Percentiles rank a stretch among this genome's conserved stretches.
Conservation (phyloP, 129 eudicot genomes). For the Tagetes erecta region DNA sequence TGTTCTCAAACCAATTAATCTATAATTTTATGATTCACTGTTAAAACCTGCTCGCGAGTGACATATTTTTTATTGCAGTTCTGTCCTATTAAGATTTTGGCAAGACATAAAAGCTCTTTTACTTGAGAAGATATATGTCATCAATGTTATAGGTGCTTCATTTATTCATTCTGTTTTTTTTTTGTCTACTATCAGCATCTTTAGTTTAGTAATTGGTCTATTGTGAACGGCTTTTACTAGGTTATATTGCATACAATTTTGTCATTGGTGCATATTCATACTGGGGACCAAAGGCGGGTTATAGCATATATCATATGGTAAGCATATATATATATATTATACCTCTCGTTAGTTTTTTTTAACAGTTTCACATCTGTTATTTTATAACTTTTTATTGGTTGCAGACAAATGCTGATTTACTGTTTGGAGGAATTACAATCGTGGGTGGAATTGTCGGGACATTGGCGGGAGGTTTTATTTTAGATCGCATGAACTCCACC, state of each 20-base stretch:
- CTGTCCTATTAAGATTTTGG: conserved; percentile 33
- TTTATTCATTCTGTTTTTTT: background rate
- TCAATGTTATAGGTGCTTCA: conserved; percentile 34
- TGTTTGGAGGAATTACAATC: conserved; percentile 87
- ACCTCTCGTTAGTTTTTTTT: conserved; percentile 6
- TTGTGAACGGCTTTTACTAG: conserved; percentile 4
- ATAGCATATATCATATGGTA: conserved; percentile 48
- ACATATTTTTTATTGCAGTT: conserved; percentile 20
- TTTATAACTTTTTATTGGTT: conserved; percentile 9
- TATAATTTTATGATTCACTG: background rate
- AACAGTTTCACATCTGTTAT: too few species aligned
- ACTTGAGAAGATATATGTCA: conserved; percentile 33
- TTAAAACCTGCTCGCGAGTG: conserved; percentile 6
- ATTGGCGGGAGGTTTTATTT: conserved; percentile 68
- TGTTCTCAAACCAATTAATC: conserved; percentile 16
- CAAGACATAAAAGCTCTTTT: conserved; percentile 37
- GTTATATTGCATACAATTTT: conserved; percentile 43
- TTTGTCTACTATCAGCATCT: background rate
- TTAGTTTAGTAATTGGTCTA: background rate
- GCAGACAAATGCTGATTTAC: conserved; percentile 77
- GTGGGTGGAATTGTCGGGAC: conserved; percentile 87
- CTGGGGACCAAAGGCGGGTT: conserved; percentile 46
- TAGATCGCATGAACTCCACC: conserved; percentile 72
- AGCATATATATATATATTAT: conserved; percentile 11
- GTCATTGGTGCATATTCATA: conserved; percentile 46